Conservation (phyloP, 495 filamentous ascomycete species). For the Xylaria venustula region DNA sequence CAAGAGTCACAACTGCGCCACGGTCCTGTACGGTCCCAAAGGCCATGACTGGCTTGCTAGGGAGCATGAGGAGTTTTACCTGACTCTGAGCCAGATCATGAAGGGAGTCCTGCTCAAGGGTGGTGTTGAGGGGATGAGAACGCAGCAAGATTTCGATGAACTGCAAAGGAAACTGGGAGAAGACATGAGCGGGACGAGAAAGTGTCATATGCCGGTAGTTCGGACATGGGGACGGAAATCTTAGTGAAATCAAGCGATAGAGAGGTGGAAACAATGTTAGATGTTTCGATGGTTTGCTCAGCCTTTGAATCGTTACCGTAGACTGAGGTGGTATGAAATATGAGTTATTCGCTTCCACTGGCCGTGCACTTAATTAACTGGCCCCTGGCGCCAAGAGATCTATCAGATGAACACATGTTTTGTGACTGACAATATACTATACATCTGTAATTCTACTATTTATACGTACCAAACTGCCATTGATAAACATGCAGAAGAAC, state of each 20-base stretch:
- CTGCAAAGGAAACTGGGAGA: not conserved
- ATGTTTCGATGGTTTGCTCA: not conserved
- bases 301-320: too few species aligned
- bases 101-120: not conserved
- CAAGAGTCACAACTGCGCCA: not conserved
- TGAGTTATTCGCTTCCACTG: not conserved
- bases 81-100: not conserved
- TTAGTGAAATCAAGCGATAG: not conserved
- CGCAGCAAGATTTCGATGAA: not conserved
- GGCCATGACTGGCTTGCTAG: not conserved
- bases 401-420: too few species aligned
- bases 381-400: too few species aligned
- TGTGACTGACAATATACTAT: too few species aligned
- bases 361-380: not conserved
- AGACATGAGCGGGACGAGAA: not conserved
- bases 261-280: not conserved
- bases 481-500: too few species aligned
- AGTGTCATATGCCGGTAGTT: not conserved
- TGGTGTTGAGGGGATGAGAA: not conserved
- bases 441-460: too few species aligned
- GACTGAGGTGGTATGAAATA: too few species aligned
- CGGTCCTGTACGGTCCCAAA: not conserved
- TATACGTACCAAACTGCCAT: too few species aligned
- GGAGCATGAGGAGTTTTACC: not conserved
- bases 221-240: not conserved